Evolutionary conservation across 2,329 filamentous ascomycete species (phyloP), one percentile per base, ranked within the genome.

Genomic region (Sclerotinia trifoliorum): DNA sequence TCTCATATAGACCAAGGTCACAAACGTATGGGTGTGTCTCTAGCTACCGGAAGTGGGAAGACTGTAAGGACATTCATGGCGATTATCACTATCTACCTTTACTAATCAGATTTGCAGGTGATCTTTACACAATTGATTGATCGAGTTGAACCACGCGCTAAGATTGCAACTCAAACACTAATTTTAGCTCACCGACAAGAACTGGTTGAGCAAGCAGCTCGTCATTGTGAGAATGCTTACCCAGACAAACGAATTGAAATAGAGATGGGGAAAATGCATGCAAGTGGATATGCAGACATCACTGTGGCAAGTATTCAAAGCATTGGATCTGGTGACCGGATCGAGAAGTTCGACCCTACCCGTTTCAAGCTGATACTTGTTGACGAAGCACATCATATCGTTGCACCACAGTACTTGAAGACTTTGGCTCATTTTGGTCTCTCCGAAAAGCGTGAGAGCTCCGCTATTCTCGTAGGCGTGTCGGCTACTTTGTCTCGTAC

Each of bases 311-410:
- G 94, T 46, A 85, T 99, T 48, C 89, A 90, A 75, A 97, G 92
- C 78, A 88, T 99, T 73, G 87, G 84, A 10, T 96, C 92, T 6
- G 86, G 87, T 17, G 86, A 89, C 65, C 86, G 95, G 2, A 84
- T 98, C n/a, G 77, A 79, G 48, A 97, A 97, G 77, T 98, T 94
- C 75, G 87, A 96, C 72, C 91, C 93, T 0, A 79, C 78, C 0
- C 82, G 82, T 10, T 98, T 94, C 83, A 99, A 99, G 79, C 86
- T 99, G 0, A 82, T 99, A 0, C 84, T 99, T 3, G 94, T 99
- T 5, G 95, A 99, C 72, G 95, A 99, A 80, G 95, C 94, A 5
- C 95, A 99, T 78, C 95, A 99, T 79, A 96, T 98, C 65, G 94
- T 97, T 56, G 91, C 95, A 0, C 84, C 87, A 2, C 88, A 88